phyloP scores from a whole-genome alignment of 352 stramenopile genomes.

The Thalassiosira sp. region DNA sequence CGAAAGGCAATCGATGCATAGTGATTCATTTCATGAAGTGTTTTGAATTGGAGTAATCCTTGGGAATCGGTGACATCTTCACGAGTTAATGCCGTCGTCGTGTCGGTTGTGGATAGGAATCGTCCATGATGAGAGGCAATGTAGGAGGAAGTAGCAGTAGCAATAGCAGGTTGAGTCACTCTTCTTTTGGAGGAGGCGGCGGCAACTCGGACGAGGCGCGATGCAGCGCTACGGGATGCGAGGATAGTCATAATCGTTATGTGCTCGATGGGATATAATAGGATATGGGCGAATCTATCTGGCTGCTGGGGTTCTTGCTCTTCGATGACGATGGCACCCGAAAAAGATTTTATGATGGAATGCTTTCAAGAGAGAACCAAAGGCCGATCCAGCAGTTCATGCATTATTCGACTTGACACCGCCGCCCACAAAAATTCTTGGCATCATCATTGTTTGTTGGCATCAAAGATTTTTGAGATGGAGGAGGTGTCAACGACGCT shows the following conservation, averaged over 20 bases:
- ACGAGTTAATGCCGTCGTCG: slow-evolving; percentile 3
- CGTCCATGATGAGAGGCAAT: neutral
- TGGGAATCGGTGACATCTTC: slow-evolving; percentile 46
- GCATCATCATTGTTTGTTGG: too few species aligned
- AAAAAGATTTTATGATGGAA: neutral
- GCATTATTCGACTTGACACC: neutral
- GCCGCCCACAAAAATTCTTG: neutral
- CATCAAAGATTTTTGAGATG: too few species aligned
- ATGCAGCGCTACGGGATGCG: slow-evolving; percentile 16
- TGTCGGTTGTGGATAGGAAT: slow-evolving; percentile 27
- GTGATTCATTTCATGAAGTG: slow-evolving; percentile 61
- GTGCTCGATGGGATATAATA: neutral
- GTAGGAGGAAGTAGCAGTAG: neutral
- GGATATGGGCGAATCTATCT: too few species aligned
- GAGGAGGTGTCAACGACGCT: too few species aligned
- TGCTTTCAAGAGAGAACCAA: neutral
- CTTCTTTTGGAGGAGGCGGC: slow-evolving; percentile 8
- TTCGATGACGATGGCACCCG: neutral
- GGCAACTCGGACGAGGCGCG: slow-evolving; percentile 13
- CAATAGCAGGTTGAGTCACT: too few species aligned
- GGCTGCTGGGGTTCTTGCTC: too few species aligned
- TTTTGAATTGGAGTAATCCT: slow-evolving; percentile 59
- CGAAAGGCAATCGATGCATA: slow-evolving; percentile 50
- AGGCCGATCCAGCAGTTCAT: neutral
- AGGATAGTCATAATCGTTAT: slow-evolving; percentile 20